Conservation (phyloP, 1,284 basidiomycete genomes). For the Ceratobasidium sp. region DNA sequence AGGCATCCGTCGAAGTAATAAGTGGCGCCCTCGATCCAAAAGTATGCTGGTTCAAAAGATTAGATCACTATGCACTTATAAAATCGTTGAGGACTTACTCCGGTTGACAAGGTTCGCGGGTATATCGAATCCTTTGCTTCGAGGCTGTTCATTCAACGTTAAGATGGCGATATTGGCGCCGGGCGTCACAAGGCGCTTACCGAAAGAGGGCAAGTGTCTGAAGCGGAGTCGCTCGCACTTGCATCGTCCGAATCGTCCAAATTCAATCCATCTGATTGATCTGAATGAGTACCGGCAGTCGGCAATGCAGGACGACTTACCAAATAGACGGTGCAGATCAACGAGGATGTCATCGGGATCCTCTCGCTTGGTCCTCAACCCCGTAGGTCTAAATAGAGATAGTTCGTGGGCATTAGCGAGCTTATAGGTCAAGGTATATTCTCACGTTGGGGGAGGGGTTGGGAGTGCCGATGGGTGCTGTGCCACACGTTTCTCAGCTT, state of each 20-base stretch:
- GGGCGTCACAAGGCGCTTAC: constrained; percentile 10
- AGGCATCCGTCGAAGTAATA: constrained; percentile 14
- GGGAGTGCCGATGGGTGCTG: not conserved
- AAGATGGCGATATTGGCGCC: not conserved
- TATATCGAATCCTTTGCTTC: not conserved
- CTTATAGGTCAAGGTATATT: not conserved
- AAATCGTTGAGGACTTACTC: too few species aligned
- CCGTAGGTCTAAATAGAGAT: not conserved
- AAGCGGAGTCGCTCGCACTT: constrained; percentile 14
- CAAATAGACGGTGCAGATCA: not conserved
- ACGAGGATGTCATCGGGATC: constrained; percentile 4
- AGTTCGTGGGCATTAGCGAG: not conserved
- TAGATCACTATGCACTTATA: not conserved
- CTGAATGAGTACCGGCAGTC: too few species aligned
- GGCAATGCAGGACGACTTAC: not conserved
- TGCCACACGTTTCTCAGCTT: not conserved
- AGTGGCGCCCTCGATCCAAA: not conserved
- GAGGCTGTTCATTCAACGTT: constrained; percentile 8
- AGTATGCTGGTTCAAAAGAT: constrained; percentile 9
- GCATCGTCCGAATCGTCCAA: not conserved
- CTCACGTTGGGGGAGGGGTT: not conserved
- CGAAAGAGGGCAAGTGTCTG: constrained; percentile 3
- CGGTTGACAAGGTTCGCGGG: not conserved
- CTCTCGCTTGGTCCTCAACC: not conserved
- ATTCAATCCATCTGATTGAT: constrained; percentile 2